Conservation (phyloP, 768 basidiomycete genomes). For the Rhodosporidiobolus sp. region DNA sequence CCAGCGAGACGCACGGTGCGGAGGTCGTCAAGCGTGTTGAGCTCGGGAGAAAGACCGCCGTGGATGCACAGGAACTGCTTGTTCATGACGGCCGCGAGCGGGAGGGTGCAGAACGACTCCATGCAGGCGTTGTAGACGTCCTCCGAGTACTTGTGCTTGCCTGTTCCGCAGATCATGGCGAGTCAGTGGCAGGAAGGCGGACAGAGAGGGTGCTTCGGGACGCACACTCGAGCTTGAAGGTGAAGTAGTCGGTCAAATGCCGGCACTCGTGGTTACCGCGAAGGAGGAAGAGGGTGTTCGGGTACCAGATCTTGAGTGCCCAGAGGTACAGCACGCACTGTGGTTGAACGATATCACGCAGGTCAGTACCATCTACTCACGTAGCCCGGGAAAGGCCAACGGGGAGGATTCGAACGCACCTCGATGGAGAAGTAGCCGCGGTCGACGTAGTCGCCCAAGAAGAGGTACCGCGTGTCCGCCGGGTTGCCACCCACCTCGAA, state of each 20-base stretch:
- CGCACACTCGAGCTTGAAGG: slow-evolving; percentile 97
- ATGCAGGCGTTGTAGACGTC: slow-evolving; percentile 95
- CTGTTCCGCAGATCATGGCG: slow-evolving; percentile 51
- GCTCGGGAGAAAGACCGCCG: slow-evolving; percentile 90
- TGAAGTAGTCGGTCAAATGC: slow-evolving; percentile 97
- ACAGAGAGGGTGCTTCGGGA: too few relatives aligned
- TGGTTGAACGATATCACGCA: background rate
- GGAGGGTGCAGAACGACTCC: slow-evolving; percentile 93
- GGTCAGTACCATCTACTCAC: background rate
- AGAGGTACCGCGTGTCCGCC: slow-evolving; percentile 88
- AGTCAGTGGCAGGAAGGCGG: background rate
- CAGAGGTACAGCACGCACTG: slow-evolving; percentile 97
- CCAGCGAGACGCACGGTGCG: slow-evolving; percentile 61
- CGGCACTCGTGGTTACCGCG: slow-evolving; percentile 99
- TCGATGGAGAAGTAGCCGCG: slow-evolving; percentile 92
- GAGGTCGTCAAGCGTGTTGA: slow-evolving; percentile 92
- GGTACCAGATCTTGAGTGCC: slow-evolving; percentile 99
- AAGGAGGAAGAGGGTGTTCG: slow-evolving; percentile 89
- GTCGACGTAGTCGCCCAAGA: slow-evolving; percentile 90
- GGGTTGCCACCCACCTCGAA: slow-evolving; percentile 92
- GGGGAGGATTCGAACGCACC: slow-evolving; percentile 52
- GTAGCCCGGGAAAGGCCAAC: too few relatives aligned
- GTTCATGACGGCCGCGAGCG: slow-evolving; percentile 97
- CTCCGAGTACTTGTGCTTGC: slow-evolving; percentile 98
- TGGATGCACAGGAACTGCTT: slow-evolving; percentile 99